Conservation (phyloP, 352 stramenopile species). For the Phytophthora pluvialis region DNA sequence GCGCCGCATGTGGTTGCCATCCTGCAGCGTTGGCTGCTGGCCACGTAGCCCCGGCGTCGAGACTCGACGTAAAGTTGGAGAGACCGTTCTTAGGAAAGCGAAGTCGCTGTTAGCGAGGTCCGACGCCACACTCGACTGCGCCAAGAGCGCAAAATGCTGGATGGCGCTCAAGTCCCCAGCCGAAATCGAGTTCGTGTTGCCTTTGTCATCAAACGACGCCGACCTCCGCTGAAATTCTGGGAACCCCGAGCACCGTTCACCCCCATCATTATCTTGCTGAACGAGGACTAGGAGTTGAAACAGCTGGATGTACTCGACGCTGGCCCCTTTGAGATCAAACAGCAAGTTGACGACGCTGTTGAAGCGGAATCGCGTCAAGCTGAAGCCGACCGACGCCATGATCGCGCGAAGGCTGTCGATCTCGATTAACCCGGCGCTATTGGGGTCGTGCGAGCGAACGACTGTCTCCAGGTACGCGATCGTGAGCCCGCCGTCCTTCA, state of each 20-base stretch:
- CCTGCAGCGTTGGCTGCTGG: neutral
- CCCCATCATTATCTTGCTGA: constrained; percentile 7
- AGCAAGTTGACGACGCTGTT: constrained; percentile 58
- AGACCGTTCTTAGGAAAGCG: constrained; percentile 8
- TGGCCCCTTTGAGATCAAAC: constrained; percentile 44
- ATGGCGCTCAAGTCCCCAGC: constrained; percentile 3
- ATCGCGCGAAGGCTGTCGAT: constrained; percentile 47
- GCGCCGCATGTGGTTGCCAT: constrained; percentile 1
- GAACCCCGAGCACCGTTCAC: neutral
- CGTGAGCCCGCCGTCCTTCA: constrained; percentile 23
- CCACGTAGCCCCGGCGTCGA: neutral
- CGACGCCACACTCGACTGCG: constrained; percentile 12
- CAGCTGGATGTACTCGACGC: constrained; percentile 51
- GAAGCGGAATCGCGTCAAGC: constrained; percentile 60
- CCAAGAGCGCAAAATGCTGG: constrained; percentile 10
- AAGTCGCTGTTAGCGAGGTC: constrained; percentile 22
- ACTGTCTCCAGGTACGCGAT: constrained; percentile 36
- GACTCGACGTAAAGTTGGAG: constrained; percentile 5
- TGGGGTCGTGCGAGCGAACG: constrained; percentile 33
- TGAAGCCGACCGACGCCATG: constrained; percentile 45
- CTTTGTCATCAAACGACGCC: constrained; percentile 10
- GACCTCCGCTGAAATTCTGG: constrained; percentile 4
- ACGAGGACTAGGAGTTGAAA: constrained; percentile 40
- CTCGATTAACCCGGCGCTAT: constrained; percentile 39
- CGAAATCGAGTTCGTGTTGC: constrained; percentile 3